These are phyloP conservation scores for Aspergillus ustus DNA, from an alignment of 2,329 filamentous ascomycete genomes.

Conservation along the genomic window DNA sequence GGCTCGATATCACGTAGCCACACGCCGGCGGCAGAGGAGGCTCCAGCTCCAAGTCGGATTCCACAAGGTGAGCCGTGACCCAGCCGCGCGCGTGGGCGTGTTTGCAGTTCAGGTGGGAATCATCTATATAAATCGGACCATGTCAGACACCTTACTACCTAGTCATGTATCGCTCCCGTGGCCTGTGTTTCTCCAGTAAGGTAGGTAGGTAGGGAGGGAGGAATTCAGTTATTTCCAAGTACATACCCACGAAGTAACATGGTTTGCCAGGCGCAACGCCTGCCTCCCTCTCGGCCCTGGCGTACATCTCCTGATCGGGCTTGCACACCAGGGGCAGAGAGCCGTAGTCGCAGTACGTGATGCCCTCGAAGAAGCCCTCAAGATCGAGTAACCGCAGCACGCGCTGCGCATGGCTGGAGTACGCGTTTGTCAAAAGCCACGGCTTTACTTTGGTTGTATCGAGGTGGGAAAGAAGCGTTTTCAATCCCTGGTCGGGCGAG, in stretches of 20 bases:
- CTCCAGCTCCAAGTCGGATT: constrained; percentile 68
- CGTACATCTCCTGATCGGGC: constrained; percentile 79
- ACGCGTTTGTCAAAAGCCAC: constrained; percentile 97
- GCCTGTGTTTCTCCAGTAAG: constrained; percentile 19
- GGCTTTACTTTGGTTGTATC: constrained; percentile 81
- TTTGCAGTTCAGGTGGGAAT: constrained; percentile 81
- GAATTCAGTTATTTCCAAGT: not conserved
- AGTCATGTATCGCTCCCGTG: too few species aligned
- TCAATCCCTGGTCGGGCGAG: constrained; percentile 74
- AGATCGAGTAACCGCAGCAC: constrained; percentile 81
- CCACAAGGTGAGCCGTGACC: constrained; percentile 84
- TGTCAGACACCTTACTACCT: too few species aligned
- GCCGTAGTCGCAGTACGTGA: constrained; percentile 92
- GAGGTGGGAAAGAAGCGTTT: constrained; percentile 77
- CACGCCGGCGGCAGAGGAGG: constrained; percentile 70
- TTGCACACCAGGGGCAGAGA: constrained; percentile 80
- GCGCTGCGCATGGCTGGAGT: constrained; percentile 81
- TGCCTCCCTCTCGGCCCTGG: constrained; percentile 86
- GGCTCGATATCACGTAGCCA: constrained; percentile 72
- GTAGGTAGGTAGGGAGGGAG: too few species aligned
- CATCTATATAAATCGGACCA: constrained; percentile 60
- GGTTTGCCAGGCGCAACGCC: constrained; percentile 68
- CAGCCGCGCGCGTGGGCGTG: constrained; percentile 80
- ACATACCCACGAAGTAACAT: constrained; percentile 90
- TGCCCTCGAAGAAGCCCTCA: constrained; percentile 89